A percentile compares a stretch with the other conserved stretches of the same genome.
Evolutionary conservation across 1,284 basidiomycete genomes (phyloP).

Genomic region (Rhodotorula sp.): DNA sequence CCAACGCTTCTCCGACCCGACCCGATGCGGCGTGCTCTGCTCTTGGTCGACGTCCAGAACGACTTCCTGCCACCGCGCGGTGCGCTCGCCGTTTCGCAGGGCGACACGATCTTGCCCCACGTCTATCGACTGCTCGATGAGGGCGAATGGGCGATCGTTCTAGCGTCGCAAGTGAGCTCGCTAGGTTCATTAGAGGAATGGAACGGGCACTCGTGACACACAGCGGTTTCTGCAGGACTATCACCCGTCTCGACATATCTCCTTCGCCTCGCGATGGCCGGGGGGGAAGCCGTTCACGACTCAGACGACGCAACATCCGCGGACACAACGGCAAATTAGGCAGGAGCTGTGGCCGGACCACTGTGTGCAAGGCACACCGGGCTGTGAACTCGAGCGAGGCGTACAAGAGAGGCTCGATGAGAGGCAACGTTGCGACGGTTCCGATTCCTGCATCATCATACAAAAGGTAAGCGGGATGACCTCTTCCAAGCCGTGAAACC

Average conservation of each 20-base stretch:
- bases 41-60: conserved; percentile 58
- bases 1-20: not conserved
- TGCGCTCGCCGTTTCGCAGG: conserved; percentile 57
- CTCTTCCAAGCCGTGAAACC: not conserved
- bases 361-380: conserved; percentile 53
- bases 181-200: too few species aligned
- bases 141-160: conserved; percentile 56
- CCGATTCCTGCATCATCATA: conserved; percentile 1
- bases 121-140: conserved; percentile 54
- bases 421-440: not conserved
- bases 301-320: conserved; percentile 46
- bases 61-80: conserved; percentile 65
- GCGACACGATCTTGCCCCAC: conserved; percentile 53
- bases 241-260: conserved; percentile 62
- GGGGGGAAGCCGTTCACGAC: conserved; percentile 52
- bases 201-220: not conserved
- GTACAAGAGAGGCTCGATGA: conserved; percentile 46
- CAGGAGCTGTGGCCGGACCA: conserved; percentile 64
- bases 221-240: conserved; percentile 45
- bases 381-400: conserved; percentile 53
- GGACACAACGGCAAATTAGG: conserved; percentile 46
- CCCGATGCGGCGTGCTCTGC: conserved; percentile 15
- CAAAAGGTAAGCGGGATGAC: conserved; percentile 12
- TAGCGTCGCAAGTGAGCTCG: conserved; percentile 54
- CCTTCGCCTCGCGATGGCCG: conserved; percentile 61